Evolutionary conservation across 305 asterid genomes (phyloP), one percentile per base, ranked within the genome.

Genomic region (Rubia tinctorum): DNA sequence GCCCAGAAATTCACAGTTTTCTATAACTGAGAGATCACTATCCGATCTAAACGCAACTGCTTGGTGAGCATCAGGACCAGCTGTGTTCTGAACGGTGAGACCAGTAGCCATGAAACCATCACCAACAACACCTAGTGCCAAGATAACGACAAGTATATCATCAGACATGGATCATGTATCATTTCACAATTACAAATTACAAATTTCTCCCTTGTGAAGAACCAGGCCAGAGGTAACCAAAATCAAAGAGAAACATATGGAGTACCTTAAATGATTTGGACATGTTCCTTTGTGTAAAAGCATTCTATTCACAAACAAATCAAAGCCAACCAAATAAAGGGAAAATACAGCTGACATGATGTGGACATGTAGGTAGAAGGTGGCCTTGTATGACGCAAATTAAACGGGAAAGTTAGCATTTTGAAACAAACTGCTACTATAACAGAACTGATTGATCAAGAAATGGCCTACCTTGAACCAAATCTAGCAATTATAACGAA

Each of bases 21-120:
- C 60, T 51, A 69, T 27, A 7, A 55, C 62, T 6, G 73, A 69
- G 2, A 44, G 44, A 69, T 69, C 64, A 30, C 63, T 55, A 1
- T 55, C 73, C 6, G 60, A 47, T 15, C 73, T 51, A 4, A 69
- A 51, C 23, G 73, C 73, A 13, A 69, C 73, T 69, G 73, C 73
- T 30, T 69, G 73, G 64, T 69, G 73, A 47, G 42, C 61, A 55
- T 55, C 61, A 25, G 73, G 73, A 47, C 73, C 73, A 9, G 73
- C 73, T 7, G 73, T 69, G 47, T 69, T 69, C 27, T 55, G 73
- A 30, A 69, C 17, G 27, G 73, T 69, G 45, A 69, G 44, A 55
- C 44, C 44, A 51, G 17, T 17, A 7, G 63, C 73, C 62, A 69
- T 17, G 61, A 69, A 69, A 8, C 73, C 73, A 30, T 69, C 62